These are phyloP conservation scores for Zhuliangozyma blackwelliae DNA, from an alignment of 1,139 yeast species.

Conservation along the genomic window DNA sequence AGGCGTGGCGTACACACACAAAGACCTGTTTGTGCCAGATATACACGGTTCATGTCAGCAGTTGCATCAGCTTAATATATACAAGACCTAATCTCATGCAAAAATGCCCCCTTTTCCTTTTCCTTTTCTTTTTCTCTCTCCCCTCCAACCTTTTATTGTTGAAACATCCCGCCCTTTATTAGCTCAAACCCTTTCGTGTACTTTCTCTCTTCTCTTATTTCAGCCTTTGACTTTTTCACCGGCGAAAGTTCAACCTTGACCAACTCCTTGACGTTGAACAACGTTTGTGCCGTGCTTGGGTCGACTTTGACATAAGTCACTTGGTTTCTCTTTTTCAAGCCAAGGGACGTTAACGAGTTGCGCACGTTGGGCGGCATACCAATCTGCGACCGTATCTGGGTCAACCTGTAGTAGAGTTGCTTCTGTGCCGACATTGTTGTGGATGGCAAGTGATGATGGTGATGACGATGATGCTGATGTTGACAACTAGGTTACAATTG, in stretches of 20 bases:
- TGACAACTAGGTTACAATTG: too few species aligned
- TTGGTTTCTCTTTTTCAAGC: conserved; percentile 71
- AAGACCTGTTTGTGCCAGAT: too few species aligned
- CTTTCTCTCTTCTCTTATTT: conserved; percentile 56
- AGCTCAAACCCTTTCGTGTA: conserved; percentile 56
- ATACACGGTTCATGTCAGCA: too few species aligned
- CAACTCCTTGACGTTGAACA: conserved; percentile 79
- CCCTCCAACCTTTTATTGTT: conserved; percentile 8
- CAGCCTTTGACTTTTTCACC: conserved; percentile 40
- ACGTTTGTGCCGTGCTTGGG: conserved; percentile 80
- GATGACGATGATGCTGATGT: too few species aligned
- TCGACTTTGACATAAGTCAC: conserved; percentile 70
- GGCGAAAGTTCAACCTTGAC: conserved; percentile 80
- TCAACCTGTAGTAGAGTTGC: conserved; percentile 50
- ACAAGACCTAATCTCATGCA: too few species aligned
- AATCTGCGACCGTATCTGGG: conserved; percentile 76
- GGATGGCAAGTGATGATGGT: not conserved
- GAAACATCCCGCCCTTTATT: conserved; percentile 13
- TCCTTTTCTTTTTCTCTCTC: not conserved
- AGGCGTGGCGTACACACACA: too few species aligned
- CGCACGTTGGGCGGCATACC: conserved; percentile 74
- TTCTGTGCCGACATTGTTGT: conserved; percentile 10
- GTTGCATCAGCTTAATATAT: too few species aligned
- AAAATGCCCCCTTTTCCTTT: too few species aligned
- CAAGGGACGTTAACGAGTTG: conserved; percentile 66